Base-by-base conservation (phyloP, 2,329 filamentous ascomycete species). In the Penicillium olsonii region DNA sequence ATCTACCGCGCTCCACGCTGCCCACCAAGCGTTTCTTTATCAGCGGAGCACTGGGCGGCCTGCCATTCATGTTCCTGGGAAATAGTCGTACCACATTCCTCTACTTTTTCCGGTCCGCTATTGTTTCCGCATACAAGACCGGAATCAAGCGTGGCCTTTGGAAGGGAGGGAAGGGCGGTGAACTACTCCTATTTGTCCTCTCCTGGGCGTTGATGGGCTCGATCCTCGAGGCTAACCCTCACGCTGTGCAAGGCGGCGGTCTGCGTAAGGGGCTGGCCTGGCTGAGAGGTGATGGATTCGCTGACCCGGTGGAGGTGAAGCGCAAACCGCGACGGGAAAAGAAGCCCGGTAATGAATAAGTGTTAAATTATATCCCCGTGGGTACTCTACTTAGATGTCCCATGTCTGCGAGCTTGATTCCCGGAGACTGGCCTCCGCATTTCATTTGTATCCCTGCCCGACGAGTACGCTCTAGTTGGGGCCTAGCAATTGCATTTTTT, bases 131-230 rank as follows among this genome's bases (percentile, higher is more conserved):
- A 38, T 97, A 91, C 90, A 95, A 95, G 76, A 90, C 95, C 0
- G 91, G 92, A n/a, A 83, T 88, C 47, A 97, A 97, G 83, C 78
- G 87, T 27, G 82, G 90, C 1, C 90, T 90, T 84, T 96, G 92
- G 90, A 84, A 81, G 56, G 89, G 89, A 10, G 80, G 94, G 67
- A 83, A 81, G 62, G 88, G 89, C 31, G 91, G 91, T 0, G 92
- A 97, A 70, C 83, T 96, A 5, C 82, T 87, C 75, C 75, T 97
- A 3, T 92, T 97, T 64, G 87, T 92, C 14, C 70, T 84, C 15
- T 88, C 90, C 40, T 77, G 96, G 72, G 88, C 89, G 61, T 71
- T 92, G 15, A 84, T 92, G 15, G 90, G 91, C 48, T 82, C 83
- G 8, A 83, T 94, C 2, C 90, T 92, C 63, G 89, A 95, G 74